Conservation (phyloP, 768 basidiomycete species). For the Mycena crocata region DNA sequence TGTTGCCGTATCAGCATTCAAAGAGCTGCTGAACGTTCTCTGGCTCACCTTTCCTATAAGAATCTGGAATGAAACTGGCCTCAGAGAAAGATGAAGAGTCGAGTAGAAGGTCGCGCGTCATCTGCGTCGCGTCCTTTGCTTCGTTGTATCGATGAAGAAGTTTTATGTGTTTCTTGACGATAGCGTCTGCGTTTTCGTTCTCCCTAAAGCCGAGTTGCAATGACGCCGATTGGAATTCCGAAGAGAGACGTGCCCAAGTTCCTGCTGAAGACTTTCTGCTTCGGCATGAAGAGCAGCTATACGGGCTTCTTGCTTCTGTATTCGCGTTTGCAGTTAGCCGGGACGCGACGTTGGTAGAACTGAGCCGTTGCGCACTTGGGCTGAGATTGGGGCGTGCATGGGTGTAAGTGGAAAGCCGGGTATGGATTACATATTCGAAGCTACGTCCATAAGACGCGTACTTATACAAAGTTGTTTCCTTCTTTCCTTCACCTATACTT, state of each 20-base stretch:
- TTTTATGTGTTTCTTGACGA: conserved; percentile 76
- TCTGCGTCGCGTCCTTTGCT: conserved; percentile 87
- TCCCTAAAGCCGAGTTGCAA: conserved; percentile 33
- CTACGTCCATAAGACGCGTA: neutral
- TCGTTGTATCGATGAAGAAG: conserved; percentile 84
- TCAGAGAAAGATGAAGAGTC: neutral
- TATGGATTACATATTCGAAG: conserved; percentile 9
- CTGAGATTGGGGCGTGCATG: conserved; percentile 36
- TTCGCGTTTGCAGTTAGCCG: conserved; percentile 25
- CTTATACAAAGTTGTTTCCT: neutral
- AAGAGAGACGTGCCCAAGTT: conserved; percentile 56
- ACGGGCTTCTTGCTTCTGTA: conserved; percentile 64
- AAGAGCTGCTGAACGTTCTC: conserved; percentile 1
- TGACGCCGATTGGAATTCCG: neutral
- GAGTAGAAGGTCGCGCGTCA: conserved; percentile 33
- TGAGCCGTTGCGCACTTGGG: conserved; percentile 12
- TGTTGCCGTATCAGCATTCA: conserved; percentile 41
- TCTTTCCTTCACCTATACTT: neutral
- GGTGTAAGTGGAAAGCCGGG: neutral
- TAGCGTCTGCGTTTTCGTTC: conserved; percentile 62
- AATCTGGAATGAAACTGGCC: conserved; percentile 59
- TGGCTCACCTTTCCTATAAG: conserved; percentile 81
- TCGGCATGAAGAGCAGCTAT: conserved; percentile 60
- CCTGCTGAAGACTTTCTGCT: conserved; percentile 57
- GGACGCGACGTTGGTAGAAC: neutral